Percentiles rank a stretch among this genome's conserved stretches.
These are phyloP conservation scores for Yamadazyma jaroonii DNA, from an alignment of 1,139 yeast species.

Conservation along the genomic window DNA sequence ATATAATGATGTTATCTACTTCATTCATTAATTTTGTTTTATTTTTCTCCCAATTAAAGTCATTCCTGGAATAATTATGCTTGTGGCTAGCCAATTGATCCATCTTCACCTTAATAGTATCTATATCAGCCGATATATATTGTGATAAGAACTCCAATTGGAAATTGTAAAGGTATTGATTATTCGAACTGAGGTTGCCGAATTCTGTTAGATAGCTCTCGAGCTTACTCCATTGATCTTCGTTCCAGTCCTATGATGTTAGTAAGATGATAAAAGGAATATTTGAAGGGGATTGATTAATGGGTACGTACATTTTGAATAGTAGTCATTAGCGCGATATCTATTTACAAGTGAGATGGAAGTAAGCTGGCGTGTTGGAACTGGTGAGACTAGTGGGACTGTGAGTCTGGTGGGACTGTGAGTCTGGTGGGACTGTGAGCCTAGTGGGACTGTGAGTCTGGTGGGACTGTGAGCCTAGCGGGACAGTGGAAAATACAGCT, in stretches of 20 bases:
- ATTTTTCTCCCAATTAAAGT: slow-evolving; percentile 18
- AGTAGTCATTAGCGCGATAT: neutral
- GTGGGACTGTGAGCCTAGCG: too few species aligned
- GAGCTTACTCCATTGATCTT: slow-evolving; percentile 13
- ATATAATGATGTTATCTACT: slow-evolving; percentile 18
- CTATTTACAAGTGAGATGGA: neutral
- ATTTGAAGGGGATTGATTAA: neutral
- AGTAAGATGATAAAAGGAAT: too few species aligned
- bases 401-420: too few species aligned
- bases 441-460: too few species aligned
- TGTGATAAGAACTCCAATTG: slow-evolving; percentile 14
- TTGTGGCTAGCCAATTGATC: slow-evolving; percentile 7
- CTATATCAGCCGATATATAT: slow-evolving; percentile 12
- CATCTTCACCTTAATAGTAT: slow-evolving; percentile 10
- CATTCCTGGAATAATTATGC: slow-evolving; percentile 9
- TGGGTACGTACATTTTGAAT: too few species aligned
- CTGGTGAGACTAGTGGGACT: too few species aligned
- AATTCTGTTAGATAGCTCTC: slow-evolving; percentile 15
- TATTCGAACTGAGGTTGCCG: slow-evolving; percentile 12
- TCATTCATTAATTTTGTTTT: slow-evolving; percentile 18
- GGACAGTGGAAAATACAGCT: too few species aligned
- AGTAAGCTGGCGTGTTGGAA: too few species aligned
- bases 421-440: too few species aligned
- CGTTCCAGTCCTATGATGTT: slow-evolving; percentile 10
- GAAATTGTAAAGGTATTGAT: slow-evolving; percentile 14